Percentiles rank a stretch among this genome's conserved stretches.
Evolutionary conservation across 768 basidiomycete genomes (phyloP).

Genomic region (Kwoniella sp.): DNA sequence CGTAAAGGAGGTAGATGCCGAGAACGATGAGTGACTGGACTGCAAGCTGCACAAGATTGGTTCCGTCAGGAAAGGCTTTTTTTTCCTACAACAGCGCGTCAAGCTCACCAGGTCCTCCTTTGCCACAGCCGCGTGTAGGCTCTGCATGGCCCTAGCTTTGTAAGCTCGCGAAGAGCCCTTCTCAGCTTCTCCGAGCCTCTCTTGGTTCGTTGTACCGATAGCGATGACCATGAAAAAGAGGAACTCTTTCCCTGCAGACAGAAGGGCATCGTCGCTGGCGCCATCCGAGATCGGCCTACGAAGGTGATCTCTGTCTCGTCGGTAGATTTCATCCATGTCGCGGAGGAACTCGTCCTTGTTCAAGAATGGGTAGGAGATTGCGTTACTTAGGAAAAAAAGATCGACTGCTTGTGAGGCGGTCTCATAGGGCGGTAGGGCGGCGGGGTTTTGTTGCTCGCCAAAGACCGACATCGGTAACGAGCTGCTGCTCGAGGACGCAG

Average conservation of each 20-base stretch:
- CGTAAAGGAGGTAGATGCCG: conserved; percentile 26
- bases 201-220: conserved; percentile 25
- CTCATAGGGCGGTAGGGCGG: conserved; percentile 10
- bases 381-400: conserved; percentile 23
- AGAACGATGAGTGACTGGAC: conserved; percentile 28
- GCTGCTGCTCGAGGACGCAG: background rate
- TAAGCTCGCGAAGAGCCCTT: conserved; percentile 13
- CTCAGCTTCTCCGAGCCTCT: conserved; percentile 16
- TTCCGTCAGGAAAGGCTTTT: background rate
- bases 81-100: background rate
- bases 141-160: conserved; percentile 14
- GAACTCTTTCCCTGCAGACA: conserved; percentile 22
- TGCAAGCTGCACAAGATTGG: conserved; percentile 11
- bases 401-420: conserved; percentile 18
- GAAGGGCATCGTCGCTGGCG: background rate
- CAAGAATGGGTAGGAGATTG: conserved; percentile 30
- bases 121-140: conserved; percentile 11
- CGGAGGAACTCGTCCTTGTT: conserved; percentile 17
- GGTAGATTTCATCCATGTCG: conserved; percentile 21
- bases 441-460: background rate
- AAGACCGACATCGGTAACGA: no score
- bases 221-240: conserved; percentile 33
- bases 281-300: background rate
- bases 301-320: background rate
- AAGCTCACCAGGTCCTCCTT: conserved; percentile 29